Percentiles rank a stretch among this genome's conserved stretches.
phyloP scores from a whole-genome alignment of 768 basidiomycete genomes.

The Collybiopsis confluens region DNA sequence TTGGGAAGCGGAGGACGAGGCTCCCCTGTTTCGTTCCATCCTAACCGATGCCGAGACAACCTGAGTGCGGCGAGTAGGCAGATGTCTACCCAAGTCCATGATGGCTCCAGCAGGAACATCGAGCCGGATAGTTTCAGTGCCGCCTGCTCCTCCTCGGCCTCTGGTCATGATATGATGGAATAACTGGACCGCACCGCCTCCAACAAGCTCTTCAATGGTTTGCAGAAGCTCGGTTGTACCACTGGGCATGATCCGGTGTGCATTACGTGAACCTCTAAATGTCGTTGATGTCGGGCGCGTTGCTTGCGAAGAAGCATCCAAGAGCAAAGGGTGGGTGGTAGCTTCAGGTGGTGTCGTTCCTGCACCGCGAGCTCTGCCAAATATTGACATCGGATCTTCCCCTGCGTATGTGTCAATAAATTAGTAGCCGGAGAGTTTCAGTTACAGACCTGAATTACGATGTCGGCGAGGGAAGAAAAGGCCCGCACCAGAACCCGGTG shows the following conservation, averaged over 20 bases:
- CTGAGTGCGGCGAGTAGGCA: slow-evolving; percentile 44
- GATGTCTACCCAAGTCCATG: slow-evolving; percentile 53
- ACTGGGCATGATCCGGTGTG: slow-evolving; percentile 51
- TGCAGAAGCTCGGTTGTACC: slow-evolving; percentile 60
- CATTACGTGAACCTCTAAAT: slow-evolving; percentile 47
- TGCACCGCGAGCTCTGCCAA: slow-evolving; percentile 55
- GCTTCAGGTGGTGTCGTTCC: slow-evolving; percentile 57
- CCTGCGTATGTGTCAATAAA: slow-evolving; percentile 18
- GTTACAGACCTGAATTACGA: slow-evolving; percentile 37
- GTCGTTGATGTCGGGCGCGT: slow-evolving; percentile 42
- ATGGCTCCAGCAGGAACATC: slow-evolving; percentile 68
- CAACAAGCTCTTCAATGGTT: slow-evolving; percentile 78
- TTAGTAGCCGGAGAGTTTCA: slow-evolving; percentile 9
- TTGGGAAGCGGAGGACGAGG: slow-evolving; percentile 32
- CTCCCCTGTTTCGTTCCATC: slow-evolving; percentile 50
- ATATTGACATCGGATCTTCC: slow-evolving; percentile 57
- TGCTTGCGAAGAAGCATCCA: slow-evolving; percentile 51
- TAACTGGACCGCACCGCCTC: slow-evolving; percentile 75
- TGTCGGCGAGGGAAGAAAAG: slow-evolving; percentile 54
- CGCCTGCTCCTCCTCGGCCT: slow-evolving; percentile 32
- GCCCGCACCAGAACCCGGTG: slow-evolving; percentile 38
- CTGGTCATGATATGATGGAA: slow-evolving; percentile 78
- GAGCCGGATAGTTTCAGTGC: slow-evolving; percentile 68
- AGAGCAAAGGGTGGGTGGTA: slow-evolving; percentile 76
- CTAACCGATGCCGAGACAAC: slow-evolving; percentile 54